These are phyloP conservation scores for Candida ortonii DNA, from an alignment of 805 yeast species.

Conservation along the genomic window DNA sequence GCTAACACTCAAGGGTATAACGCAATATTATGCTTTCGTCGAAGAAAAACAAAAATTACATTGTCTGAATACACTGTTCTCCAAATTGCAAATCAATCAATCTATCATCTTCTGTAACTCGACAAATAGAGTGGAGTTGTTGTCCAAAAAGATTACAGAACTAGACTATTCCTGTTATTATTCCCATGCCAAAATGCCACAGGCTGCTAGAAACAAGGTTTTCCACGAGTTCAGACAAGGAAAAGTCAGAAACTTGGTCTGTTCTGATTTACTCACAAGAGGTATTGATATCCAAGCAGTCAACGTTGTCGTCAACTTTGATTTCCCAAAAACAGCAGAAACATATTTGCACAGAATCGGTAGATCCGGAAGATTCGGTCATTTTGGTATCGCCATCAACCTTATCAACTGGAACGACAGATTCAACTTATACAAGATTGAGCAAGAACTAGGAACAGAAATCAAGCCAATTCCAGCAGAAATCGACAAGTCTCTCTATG, in stretches of 20 bases:
- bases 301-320: slow-evolving; percentile 95
- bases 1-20: slow-evolving; percentile 90
- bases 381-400: slow-evolving; percentile 95
- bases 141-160: slow-evolving; percentile 95
- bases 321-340: slow-evolving; percentile 97
- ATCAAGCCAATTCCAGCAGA: slow-evolving; percentile 95
- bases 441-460: slow-evolving; percentile 96
- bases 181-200: slow-evolving; percentile 97
- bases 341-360: slow-evolving; percentile 98
- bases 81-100: slow-evolving; percentile 93
- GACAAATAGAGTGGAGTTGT: slow-evolving; percentile 89
- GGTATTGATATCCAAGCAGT: slow-evolving; percentile 99
- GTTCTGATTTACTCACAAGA: slow-evolving; percentile 93
- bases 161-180: slow-evolving; percentile 95
- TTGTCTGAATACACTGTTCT: slow-evolving; percentile 90
- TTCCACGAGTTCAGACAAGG: slow-evolving; percentile 99
- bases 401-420: slow-evolving; percentile 96
- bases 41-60: slow-evolving; percentile 95
- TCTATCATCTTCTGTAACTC: slow-evolving; percentile 97
- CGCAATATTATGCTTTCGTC: slow-evolving; percentile 97
- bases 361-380: slow-evolving; percentile 98
- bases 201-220: slow-evolving; percentile 93
- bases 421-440: slow-evolving; percentile 88
- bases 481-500: slow-evolving; percentile 86
- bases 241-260: slow-evolving; percentile 92